Percentiles rank a stretch among this genome's conserved stretches.
phyloP scores from a whole-genome alignment of 768 basidiomycete species.

The Lentinula edodes region DNA sequence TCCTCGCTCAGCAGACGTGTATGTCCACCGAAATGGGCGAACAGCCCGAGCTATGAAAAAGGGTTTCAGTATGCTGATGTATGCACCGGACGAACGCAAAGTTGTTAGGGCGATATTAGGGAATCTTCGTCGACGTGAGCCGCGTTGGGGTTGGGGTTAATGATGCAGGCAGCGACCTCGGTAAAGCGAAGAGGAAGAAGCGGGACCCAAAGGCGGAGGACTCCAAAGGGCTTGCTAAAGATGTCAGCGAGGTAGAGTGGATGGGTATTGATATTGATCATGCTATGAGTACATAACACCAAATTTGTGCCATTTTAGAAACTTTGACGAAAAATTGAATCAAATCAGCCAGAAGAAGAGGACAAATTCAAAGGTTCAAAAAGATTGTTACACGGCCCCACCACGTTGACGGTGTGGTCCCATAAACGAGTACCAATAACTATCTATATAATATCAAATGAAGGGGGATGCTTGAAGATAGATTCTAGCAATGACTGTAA shows the following conservation, averaged over 20 bases:
- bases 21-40: conserved; percentile 91
- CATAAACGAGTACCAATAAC: too few relatives aligned
- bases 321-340: too few relatives aligned
- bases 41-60: conserved; percentile 82
- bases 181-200: conserved; percentile 28
- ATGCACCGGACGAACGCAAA: conserved; percentile 83
- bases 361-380: too few relatives aligned
- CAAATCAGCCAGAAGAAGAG: too few relatives aligned
- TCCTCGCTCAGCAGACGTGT: conserved; percentile 89
- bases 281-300: too few relatives aligned
- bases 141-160: conserved; percentile 47
- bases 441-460: too few relatives aligned
- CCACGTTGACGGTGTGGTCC: too few relatives aligned
- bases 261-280: neutral
- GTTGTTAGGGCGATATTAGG: conserved; percentile 66
- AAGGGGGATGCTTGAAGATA: too few relatives aligned
- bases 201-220: neutral
- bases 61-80: conserved; percentile 86
- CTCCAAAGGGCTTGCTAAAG: neutral
- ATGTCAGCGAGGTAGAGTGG: neutral
- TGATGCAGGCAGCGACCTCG: conserved; percentile 54
- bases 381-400: too few relatives aligned
- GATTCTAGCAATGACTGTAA: too few relatives aligned
- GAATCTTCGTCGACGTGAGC: conserved; percentile 69
- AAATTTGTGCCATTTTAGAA: too few relatives aligned